phyloP scores from a whole-genome alignment of 352 stramenopile genomes.

The Globisporangium heterothallicum region DNA sequence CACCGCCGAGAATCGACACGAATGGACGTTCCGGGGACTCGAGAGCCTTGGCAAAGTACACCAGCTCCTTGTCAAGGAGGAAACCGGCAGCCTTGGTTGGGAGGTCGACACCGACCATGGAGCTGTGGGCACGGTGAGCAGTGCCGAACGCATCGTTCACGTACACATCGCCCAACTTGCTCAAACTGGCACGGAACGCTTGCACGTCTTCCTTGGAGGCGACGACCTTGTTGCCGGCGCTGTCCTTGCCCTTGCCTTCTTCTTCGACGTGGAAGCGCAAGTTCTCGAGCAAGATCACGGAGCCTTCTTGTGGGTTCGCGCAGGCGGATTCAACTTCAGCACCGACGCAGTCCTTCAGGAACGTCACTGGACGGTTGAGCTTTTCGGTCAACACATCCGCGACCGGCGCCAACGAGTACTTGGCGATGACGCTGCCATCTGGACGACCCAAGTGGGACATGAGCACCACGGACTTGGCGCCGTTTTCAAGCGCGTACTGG shows the following conservation, averaged over 20 bases:
- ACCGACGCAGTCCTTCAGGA: conserved; percentile 96
- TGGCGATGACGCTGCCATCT: conserved; percentile 90
- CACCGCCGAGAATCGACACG: conserved; percentile 97
- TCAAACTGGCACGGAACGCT: conserved; percentile 90
- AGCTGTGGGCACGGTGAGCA: conserved; percentile 97
- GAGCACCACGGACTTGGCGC: conserved; percentile 97
- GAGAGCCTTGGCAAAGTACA: conserved; percentile 99
- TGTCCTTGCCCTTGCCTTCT: conserved; percentile 87
- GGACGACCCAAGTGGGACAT: conserved; percentile 98
- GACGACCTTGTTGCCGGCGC: conserved; percentile 77
- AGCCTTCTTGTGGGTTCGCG: conserved; percentile 55
- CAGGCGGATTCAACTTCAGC: conserved; percentile 79
- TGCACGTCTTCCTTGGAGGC: conserved; percentile 92
- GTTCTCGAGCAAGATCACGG: conserved; percentile 98
- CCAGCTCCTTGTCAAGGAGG: conserved; percentile 98
- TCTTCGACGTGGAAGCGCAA: conserved; percentile 98
- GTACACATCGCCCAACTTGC: conserved; percentile 95
- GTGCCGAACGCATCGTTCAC: conserved; percentile 99
- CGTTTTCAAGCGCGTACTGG: conserved; percentile 95
- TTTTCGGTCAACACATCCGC: conserved; percentile 90
- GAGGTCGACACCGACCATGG: conserved; percentile 95
- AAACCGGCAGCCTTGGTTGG: conserved; percentile 92
- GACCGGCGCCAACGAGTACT: conserved; percentile 96
- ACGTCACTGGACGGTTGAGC: conserved; percentile 89
- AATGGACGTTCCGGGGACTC: conserved; percentile 95